Conservation (phyloP, 2,329 filamentous ascomycete genomes). For the Monilinia vaccinii-corymbosi region DNA sequence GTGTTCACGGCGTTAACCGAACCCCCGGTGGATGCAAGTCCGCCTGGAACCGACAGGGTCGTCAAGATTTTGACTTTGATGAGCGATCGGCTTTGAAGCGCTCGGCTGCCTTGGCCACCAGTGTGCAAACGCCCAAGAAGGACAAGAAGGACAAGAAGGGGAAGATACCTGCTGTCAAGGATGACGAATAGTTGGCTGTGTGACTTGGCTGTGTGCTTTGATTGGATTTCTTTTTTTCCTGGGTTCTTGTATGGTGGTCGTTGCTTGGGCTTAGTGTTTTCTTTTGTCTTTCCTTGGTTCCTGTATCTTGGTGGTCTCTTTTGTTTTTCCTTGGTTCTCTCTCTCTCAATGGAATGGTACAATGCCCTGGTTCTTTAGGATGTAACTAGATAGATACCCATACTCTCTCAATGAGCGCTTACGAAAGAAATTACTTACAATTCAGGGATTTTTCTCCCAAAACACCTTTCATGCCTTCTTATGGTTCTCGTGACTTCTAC, state of each 20-base stretch:
- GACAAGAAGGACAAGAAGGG: neutral
- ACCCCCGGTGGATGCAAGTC: neutral
- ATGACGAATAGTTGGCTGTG: neutral
- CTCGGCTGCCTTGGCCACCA: neutral
- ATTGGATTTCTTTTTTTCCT: neutral
- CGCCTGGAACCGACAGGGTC: neutral
- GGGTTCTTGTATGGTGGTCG: neutral
- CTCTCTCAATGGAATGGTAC: neutral
- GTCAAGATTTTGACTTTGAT: neutral
- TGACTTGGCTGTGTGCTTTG: neutral
- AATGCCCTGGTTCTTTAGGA: neutral
- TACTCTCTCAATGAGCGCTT: neutral
- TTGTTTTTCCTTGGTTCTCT: neutral
- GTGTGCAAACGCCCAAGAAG: neutral
- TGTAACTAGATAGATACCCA: neutral
- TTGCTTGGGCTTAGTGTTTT: neutral
- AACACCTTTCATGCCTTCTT: neutral
- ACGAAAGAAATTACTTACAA: neutral
- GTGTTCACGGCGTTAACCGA: neutral
- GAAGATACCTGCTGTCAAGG: neutral
- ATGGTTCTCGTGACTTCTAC: neutral
- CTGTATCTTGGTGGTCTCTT: neutral
- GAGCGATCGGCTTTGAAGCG: neutral
- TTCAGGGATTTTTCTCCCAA: neutral
- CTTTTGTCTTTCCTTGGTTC: neutral